Percentiles rank a stretch among this genome's conserved stretches.
phyloP scores from a whole-genome alignment of 1,284 basidiomycete species.

The Pholiota adiposa region DNA sequence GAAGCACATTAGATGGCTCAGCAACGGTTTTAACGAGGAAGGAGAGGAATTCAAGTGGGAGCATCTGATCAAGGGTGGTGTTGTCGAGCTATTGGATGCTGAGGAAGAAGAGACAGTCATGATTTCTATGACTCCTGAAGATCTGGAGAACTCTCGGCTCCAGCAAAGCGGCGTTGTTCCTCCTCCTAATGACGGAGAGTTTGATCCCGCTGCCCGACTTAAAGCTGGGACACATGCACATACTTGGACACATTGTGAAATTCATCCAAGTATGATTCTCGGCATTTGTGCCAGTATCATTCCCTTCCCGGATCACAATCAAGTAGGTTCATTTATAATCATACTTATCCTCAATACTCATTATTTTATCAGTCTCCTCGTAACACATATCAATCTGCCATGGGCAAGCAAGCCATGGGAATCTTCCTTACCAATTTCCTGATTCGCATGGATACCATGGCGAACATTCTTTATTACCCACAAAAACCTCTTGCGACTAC shows the following conservation, averaged over 20 bases:
- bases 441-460: conserved; percentile 98
- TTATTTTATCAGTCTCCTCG: conserved; percentile 79
- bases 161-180: conserved; percentile 67
- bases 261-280: conserved; percentile 99
- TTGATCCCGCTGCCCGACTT: conserved; percentile 87
- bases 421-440: conserved; percentile 98
- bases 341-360: conserved; percentile 16
- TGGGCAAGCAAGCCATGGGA: conserved; percentile 99
- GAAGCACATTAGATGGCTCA: conserved; percentile 82
- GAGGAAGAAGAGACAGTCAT: conserved; percentile 99
- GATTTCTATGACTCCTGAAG: conserved; percentile 98
- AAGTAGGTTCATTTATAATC: conserved; percentile 55
- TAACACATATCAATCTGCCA: conserved; percentile 99
- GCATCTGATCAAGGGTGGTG: conserved; percentile 83
- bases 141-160: conserved; percentile 84
- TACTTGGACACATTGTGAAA: conserved; percentile 99
- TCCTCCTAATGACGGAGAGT: conserved; percentile 66
- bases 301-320: conserved; percentile 99
- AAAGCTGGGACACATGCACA: conserved; percentile 84
- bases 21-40: conserved; percentile 57
- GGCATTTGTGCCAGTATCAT: conserved; percentile 99
- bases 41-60: conserved; percentile 82
- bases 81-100: conserved; percentile 95
- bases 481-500: conserved; percentile 99
- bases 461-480: conserved; percentile 97